Base-by-base conservation (phyloP, 768 basidiomycete genomes). In the Clavaria fumosa region DNA sequence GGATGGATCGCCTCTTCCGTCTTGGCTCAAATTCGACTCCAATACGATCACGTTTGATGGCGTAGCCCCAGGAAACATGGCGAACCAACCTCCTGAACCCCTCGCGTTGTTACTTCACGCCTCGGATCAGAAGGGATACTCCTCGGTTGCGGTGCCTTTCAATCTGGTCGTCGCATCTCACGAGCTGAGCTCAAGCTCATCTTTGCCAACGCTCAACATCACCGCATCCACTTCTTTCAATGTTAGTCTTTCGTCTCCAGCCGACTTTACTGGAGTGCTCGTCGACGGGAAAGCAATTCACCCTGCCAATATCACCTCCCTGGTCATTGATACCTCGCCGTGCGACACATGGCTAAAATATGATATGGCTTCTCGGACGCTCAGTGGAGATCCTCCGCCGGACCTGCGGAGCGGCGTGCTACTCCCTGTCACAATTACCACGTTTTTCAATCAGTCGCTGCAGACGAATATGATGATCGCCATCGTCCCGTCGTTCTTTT, bases 21-120 rank as follows among this genome's bases (percentile, higher is more conserved):
- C 56, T 6, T 95, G 86, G 81, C 62, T 93, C 53, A 42, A 39
- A 7, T 97, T 86, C 56, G 65, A 86, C 54, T 51, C 72, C 9
- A 46, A 61, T 14, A 69, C 69, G 11, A 57, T 82, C 39, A 89
- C 89, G 2, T 70, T 95, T 36, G 68, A 80, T 44, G 91, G 91
- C 7, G 67, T 81, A 15, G 69, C 78, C 3, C 91, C 90, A 2
- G 33, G 53, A 37, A 56, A 66, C 21, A 50, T 59, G 27, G 47
- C 48, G 12, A 41, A 59, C n/a, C 35, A 53, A 19, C 58, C 59
- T 4, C 69, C 69, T 2, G 52, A 55, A 20, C 51, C 57, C 5
- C 53, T 78, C 40, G 50, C 68, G 6, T 58, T 91, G 19, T 55
- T 61, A 21, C 56, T 95, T 17, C 66, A 71, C 47, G 84, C 69